Percentiles rank a stretch among this genome's conserved stretches.
These are phyloP conservation scores for Pichia sp. DNA, from an alignment of 1,139 yeast species.

Conservation along the genomic window DNA sequence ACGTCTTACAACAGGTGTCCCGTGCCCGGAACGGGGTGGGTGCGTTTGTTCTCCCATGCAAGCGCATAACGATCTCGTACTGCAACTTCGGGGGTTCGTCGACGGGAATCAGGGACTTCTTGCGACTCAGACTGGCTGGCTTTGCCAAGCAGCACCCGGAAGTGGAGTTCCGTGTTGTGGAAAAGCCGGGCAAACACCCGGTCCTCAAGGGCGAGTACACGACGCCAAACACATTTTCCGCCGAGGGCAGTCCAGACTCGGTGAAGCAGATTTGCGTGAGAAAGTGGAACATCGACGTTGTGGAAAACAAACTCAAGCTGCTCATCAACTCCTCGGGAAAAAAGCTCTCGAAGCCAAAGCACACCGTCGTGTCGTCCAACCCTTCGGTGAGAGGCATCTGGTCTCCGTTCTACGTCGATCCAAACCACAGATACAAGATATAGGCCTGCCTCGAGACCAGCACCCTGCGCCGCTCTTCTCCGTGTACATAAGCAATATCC, in stretches of 20 bases:
- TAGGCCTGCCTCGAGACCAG: conserved; percentile 28
- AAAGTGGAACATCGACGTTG: conserved; percentile 50
- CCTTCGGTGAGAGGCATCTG: conserved; percentile 92
- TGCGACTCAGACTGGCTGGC: conserved; percentile 50
- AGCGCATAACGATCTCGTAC: conserved; percentile 65
- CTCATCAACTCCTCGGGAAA: conserved; percentile 59
- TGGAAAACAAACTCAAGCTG: conserved; percentile 50
- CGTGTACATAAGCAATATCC: neutral
- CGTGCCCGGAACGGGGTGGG: conserved; percentile 77
- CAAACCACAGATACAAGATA: conserved; percentile 62
- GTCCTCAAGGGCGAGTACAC: conserved; percentile 64
- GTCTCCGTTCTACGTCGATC: conserved; percentile 89
- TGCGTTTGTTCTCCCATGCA: conserved; percentile 72
- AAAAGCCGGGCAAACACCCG: conserved; percentile 76
- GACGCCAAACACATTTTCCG: conserved; percentile 9
- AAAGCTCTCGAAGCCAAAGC: conserved; percentile 56
- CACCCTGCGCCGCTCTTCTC: neutral
- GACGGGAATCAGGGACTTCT: conserved; percentile 68
- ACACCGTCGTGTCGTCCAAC: conserved; percentile 74
- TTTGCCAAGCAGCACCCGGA: conserved; percentile 59
- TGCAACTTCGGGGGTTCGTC: conserved; percentile 98
- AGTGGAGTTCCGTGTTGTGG: conserved; percentile 65
- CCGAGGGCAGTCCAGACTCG: conserved; percentile 5
- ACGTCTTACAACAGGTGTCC: conserved; percentile 49
- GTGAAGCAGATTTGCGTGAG: conserved; percentile 52